Evolutionary conservation across 2,329 filamentous ascomycete species (phyloP), one percentile per base, ranked within the genome.

Genomic region (Penicillium vulpinum): DNA sequence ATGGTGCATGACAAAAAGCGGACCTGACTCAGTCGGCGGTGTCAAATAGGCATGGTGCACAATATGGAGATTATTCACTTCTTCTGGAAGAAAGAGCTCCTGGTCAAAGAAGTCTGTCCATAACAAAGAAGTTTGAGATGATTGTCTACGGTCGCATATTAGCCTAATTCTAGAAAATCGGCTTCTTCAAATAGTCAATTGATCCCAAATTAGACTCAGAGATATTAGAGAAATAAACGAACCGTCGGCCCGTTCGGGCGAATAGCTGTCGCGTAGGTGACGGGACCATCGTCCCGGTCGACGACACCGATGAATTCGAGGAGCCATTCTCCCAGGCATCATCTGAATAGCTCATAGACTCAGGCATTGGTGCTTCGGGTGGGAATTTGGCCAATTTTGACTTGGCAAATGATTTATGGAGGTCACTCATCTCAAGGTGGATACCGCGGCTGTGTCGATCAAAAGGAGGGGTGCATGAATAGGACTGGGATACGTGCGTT

Each of bases 101-200:
- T 92, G 87, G 62, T 91, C 86, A 76, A 97, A 97, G 78, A 92
- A 97, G 36, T 89, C 86, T 24, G 90, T 91, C 94, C 94, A 99
- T 33, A 88, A 84, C 22, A 90, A 84, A 54, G 87, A 86, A 44
- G 89, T 84, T 56, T 86, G 73, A 31, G 84, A 80, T 29, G 74
- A 61, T 35, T 61, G 48, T 8, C 64, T 65, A 29, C 16, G 54
- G 57, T 53, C 58, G 59, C 28, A 24, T n/a, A 18, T 55, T 51
- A 58, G 55, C 41, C 4, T 33, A 4, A 2, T 51, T 5, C 4
- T 1, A 8, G 2, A 13, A 7, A 18, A n/a, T 7, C 2, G 9
- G 16, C 11, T 24, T 16, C 9, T 16, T 18, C 18, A 31, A 5
- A 26, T n/a, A 16, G 21, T 16, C n/a, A 16, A 40, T 29, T 41